A percentile compares a stretch with the other conserved stretches of the same genome.
phyloP scores from a whole-genome alignment of 768 basidiomycete genomes.

The Mycena olivaceomarginata region DNA sequence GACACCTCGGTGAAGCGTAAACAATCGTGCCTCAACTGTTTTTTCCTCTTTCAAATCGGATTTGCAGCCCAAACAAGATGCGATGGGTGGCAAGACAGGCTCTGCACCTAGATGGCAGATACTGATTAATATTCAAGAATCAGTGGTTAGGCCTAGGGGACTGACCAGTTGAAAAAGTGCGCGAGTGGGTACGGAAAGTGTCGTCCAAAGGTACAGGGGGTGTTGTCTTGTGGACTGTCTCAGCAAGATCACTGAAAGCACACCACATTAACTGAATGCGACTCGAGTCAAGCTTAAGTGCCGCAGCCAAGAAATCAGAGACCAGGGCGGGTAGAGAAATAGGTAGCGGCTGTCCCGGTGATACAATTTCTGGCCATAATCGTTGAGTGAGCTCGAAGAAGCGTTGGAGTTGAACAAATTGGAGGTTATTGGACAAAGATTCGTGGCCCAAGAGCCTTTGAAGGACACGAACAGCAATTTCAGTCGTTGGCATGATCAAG shows the following conservation, averaged over 20 bases:
- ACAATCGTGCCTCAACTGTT: conserved; percentile 2
- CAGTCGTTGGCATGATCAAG: too few species aligned
- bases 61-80: background rate
- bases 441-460: background rate
- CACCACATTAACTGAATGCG: background rate
- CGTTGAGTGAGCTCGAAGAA: background rate
- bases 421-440: background rate
- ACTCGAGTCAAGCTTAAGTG: background rate
- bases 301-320: background rate
- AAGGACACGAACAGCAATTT: too few species aligned
- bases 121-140: too few species aligned
- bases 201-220: background rate
- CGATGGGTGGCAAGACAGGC: background rate
- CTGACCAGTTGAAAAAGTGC: background rate
- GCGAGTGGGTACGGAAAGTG: background rate
- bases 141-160: background rate
- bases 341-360: background rate
- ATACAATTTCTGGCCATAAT: background rate
- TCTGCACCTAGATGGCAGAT: conserved; percentile 2
- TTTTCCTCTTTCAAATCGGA: background rate
- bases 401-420: background rate
- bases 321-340: background rate
- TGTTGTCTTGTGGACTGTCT: background rate
- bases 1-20: background rate
- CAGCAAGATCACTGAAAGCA: background rate